phyloP scores from a whole-genome alignment of 202 grass and related monocot species.

The Panicum virgatum region DNA sequence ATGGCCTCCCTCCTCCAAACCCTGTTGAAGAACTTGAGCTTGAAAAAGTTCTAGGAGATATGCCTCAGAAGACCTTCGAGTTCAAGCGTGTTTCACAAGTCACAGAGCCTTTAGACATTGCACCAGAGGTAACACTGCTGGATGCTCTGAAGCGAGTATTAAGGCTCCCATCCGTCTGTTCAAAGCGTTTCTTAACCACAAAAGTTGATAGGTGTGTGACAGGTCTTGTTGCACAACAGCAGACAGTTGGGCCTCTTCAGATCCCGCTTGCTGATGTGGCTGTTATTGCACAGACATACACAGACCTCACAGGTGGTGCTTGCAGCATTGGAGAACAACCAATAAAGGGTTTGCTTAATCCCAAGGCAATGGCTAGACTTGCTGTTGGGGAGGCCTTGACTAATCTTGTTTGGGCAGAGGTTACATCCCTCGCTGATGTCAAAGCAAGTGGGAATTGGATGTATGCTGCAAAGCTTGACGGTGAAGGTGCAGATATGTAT shows the following conservation, averaged over 20 bases:
- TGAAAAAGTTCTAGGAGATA: conserved; percentile 83
- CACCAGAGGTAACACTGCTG: conserved; percentile 62
- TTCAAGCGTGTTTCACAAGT: conserved; percentile 49
- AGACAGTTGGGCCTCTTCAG: conserved; percentile 86
- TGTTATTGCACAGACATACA: conserved; percentile 88
- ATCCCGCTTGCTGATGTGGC: conserved; percentile 84
- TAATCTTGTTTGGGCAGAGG: conserved; percentile 88
- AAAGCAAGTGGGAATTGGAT: conserved; percentile 97
- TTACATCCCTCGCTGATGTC: conserved; percentile 71
- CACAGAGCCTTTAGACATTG: conserved; percentile 59
- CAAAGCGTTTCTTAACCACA: conserved; percentile 86
- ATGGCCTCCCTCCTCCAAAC: conserved; percentile 43
- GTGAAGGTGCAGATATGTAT: conserved; percentile 92
- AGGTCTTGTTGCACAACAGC: conserved; percentile 89
- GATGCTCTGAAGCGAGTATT: conserved; percentile 72
- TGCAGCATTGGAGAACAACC: conserved; percentile 86
- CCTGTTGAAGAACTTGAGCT: conserved; percentile 72
- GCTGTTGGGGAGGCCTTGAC: conserved; percentile 85
- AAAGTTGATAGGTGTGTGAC: conserved; percentile 95
- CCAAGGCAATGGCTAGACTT: conserved; percentile 76
- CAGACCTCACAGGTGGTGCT: conserved; percentile 70
- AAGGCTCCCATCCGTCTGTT: conserved; percentile 77
- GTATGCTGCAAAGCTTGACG: conserved; percentile 93
- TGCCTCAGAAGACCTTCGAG: conserved; percentile 79
- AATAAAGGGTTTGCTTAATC: conserved; percentile 77